Evolutionary conservation across 202 grass and related monocot species (phyloP).

Genomic region (Hordeum pubiflorum): DNA sequence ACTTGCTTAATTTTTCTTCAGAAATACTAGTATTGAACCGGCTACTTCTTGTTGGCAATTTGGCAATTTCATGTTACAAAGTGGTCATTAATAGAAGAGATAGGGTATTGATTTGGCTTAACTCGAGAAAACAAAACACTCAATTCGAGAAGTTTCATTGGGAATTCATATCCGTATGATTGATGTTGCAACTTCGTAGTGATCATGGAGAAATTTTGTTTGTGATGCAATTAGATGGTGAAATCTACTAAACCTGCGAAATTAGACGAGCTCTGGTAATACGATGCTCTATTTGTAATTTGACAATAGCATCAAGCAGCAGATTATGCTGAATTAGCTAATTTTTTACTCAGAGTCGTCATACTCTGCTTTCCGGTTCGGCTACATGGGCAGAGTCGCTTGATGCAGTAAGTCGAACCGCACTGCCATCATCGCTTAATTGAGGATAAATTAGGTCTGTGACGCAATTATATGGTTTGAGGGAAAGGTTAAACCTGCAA

Average conservation of each 20-base stretch:
- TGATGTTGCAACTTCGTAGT: neutral
- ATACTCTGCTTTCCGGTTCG: neutral
- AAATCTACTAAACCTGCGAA: neutral
- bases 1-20: neutral
- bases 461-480: neutral
- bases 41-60: neutral
- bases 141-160: neutral
- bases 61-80: neutral
- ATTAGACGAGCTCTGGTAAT: neutral
- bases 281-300: neutral
- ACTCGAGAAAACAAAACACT: neutral
- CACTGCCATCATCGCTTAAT: neutral
- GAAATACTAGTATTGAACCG: neutral
- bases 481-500: neutral
- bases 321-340: neutral
- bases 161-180: neutral
- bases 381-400: neutral
- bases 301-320: neutral
- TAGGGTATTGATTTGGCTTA: neutral
- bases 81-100: neutral
- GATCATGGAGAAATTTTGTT: neutral
- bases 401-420: neutral
- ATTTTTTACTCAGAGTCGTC: neutral
- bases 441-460: neutral
- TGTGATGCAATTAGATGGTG: neutral